Evolutionary conservation across 2,329 filamentous ascomycete genomes (phyloP).

Genomic region (Hypoxylon sp.): DNA sequence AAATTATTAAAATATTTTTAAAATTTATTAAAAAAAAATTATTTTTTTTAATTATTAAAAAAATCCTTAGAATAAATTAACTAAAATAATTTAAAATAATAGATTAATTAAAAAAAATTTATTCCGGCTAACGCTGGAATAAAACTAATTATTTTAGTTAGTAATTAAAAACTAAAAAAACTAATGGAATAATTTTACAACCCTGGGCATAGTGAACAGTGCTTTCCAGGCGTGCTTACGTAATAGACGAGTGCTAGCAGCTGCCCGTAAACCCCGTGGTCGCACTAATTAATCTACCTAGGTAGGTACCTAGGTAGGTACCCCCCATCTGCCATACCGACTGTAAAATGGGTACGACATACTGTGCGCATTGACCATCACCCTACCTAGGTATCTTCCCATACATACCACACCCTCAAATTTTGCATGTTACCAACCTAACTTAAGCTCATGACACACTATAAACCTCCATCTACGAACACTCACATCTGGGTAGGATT

Average conservation of each 20-base stretch:
- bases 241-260: slow-evolving; percentile 9
- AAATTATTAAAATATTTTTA: no score
- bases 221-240: slow-evolving; percentile 10
- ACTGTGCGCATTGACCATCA: slow-evolving; percentile 24
- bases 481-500: slow-evolving; percentile 17
- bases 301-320: no score
- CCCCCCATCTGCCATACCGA: background rate
- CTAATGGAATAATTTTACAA: no score
- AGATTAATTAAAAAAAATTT: no score
- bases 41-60: no score
- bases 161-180: no score
- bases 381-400: no score
- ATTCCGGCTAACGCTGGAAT: no score
- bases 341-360: background rate
- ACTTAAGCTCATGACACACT: slow-evolving; percentile 29
- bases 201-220: background rate
- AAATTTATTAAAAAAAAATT: no score
- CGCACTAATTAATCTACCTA: background rate
- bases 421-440: slow-evolving; percentile 1
- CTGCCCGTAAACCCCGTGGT: slow-evolving; percentile 1
- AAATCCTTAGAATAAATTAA: no score
- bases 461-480: slow-evolving; percentile 13
- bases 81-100: no score
- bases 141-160: no score
- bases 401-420: background rate